phyloP scores from a whole-genome alignment of 179 eudicot genomes.

The Monotropa hypopitys region DNA sequence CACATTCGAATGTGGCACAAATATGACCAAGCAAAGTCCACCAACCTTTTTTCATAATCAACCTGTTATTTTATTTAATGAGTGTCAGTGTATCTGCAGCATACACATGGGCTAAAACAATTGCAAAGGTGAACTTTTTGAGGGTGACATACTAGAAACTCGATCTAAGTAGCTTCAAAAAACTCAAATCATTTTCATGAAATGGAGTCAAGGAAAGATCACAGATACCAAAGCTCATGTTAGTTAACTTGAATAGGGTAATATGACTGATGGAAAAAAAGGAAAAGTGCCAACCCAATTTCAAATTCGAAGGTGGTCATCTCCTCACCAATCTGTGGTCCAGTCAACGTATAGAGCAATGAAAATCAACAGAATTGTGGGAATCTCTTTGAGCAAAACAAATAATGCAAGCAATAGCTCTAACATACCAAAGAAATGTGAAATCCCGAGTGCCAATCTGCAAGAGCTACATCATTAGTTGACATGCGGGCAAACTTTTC shows the following conservation, averaged over 20 bases:
- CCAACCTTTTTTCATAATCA: background rate
- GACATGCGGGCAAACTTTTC: constrained; percentile 55
- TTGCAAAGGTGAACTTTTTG: background rate
- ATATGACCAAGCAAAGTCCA: background rate
- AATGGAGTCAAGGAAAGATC: background rate
- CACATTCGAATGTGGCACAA: background rate
- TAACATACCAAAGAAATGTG: constrained; percentile 73
- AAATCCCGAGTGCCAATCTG: constrained; percentile 94
- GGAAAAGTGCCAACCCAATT: background rate
- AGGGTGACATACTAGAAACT: background rate
- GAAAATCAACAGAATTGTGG: background rate
- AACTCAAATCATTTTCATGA: background rate
- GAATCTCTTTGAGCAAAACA: background rate
- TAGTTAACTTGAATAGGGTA: background rate
- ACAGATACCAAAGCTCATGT: background rate
- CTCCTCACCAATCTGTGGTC: background rate
- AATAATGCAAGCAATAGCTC: background rate
- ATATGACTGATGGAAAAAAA: no score
- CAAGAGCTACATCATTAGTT: constrained; percentile 51
- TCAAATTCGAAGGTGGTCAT: background rate
- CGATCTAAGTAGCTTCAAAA: background rate
- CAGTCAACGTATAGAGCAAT: background rate
- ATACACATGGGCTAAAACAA: background rate
- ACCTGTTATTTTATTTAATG: no score
- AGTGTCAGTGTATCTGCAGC: no score